Evolutionary conservation across 1,284 basidiomycete genomes (phyloP).

Genomic region (Fistulinella cinereoalba): DNA sequence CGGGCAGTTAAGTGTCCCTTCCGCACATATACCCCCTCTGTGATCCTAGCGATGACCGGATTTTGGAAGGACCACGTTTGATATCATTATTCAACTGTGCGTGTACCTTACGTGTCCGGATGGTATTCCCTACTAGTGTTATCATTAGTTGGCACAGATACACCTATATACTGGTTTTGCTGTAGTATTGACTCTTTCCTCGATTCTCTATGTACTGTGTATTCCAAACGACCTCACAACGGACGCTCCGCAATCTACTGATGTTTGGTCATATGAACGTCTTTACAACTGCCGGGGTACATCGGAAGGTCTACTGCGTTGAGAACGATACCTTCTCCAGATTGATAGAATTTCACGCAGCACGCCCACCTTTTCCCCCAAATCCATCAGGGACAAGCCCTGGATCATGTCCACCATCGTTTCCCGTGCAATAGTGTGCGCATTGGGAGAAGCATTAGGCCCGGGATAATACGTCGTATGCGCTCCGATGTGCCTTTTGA

Average conservation of each 20-base stretch:
- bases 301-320: not conserved
- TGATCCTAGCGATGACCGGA: constrained; percentile 5
- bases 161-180: too few relatives aligned
- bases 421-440: constrained; percentile 9
- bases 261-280: too few relatives aligned
- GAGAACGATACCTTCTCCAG: constrained; percentile 26
- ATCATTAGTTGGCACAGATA: constrained; percentile 13
- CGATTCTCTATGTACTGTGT: not conserved
- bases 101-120: constrained; percentile 23
- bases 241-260: too few relatives aligned
- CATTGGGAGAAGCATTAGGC: constrained; percentile 1
- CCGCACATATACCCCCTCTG: not conserved
- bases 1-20: constrained; percentile 36
- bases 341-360: constrained; percentile 18
- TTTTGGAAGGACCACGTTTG: constrained; percentile 7
- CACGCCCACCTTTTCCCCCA: constrained; percentile 20
- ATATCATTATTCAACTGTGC: constrained; percentile 26
- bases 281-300: not conserved
- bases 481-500: constrained; percentile 11
- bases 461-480: constrained; percentile 19
- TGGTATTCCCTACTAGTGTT: constrained; percentile 4
- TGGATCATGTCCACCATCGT: constrained; percentile 13
- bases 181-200: constrained; percentile 13
- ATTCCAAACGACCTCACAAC: not conserved
- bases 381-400: constrained; percentile 15